Evolutionary conservation across 371 early-diverging fungal species (phyloP).

Genomic region (Funneliformis caledonium): DNA sequence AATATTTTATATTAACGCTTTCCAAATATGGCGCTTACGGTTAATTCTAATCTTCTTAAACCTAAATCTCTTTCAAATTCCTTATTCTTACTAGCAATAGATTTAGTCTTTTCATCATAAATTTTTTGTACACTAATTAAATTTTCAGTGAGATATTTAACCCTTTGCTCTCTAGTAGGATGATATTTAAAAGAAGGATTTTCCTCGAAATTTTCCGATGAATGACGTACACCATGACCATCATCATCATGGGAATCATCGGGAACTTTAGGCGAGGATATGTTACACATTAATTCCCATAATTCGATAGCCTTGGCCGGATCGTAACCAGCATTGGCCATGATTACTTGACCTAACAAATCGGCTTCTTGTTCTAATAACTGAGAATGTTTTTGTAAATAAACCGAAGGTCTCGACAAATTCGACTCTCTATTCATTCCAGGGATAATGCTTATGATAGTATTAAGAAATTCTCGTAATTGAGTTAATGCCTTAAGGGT

Average conservation of each 20-base stretch:
- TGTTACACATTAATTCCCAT: constrained; percentile 51
- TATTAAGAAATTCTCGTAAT: neutral
- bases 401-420: neutral
- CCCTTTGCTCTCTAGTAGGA: constrained; percentile 6
- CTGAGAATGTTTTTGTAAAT: constrained; percentile 40
- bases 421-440: neutral
- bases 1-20: too few species aligned
- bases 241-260: constrained; percentile 45
- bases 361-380: constrained; percentile 54
- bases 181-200: constrained; percentile 3
- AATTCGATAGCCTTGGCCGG: constrained; percentile 54
- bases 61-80: neutral
- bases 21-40: neutral
- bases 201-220: neutral
- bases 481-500: constrained; percentile 30
- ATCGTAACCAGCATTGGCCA: constrained; percentile 64
- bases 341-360: constrained; percentile 58
- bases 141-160: constrained; percentile 27
- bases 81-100: neutral
- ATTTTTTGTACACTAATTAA: constrained; percentile 15
- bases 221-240: neutral
- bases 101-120: neutral
- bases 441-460: neutral
- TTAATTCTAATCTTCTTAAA: constrained; percentile 8
- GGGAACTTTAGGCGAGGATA: constrained; percentile 42